phyloP scores from a whole-genome alignment of 2,329 filamentous ascomycete species.

The Dactylella cylindrospora region DNA sequence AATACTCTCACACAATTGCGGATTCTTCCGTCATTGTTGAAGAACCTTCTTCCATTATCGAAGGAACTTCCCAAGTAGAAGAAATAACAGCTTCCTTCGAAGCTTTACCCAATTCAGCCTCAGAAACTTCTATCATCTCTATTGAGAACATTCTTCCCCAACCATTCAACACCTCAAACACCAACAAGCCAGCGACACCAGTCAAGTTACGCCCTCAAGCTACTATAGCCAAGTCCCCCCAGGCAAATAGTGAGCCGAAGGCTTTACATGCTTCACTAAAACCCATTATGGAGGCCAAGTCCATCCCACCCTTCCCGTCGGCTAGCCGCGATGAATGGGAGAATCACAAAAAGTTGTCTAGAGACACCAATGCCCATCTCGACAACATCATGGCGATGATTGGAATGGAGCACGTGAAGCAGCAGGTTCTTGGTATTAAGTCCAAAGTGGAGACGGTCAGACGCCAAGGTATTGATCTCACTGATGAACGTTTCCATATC shows the following conservation, averaged over 20 bases:
- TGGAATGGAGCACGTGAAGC: conserved; percentile 70
- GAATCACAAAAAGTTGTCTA: conserved; percentile 59
- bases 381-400: conserved; percentile 70
- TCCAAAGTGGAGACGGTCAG: conserved; percentile 62
- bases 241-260: too few species aligned
- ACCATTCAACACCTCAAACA: too few species aligned
- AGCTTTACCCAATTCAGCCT: too few species aligned
- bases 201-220: too few species aligned
- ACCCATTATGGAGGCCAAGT: background rate
- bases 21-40: conserved; percentile 7
- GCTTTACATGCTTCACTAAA: too few species aligned
- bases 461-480: conserved; percentile 61
- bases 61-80: background rate
- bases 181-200: too few species aligned
- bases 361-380: conserved; percentile 58
- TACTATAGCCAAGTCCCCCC: too few species aligned
- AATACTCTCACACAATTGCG: background rate
- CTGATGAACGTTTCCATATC: conserved; percentile 63
- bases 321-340: conserved; percentile 61
- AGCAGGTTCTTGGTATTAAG: conserved; percentile 65
- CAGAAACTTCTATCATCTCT: too few species aligned
- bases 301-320: conserved; percentile 13
- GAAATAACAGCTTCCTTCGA: background rate
- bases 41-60: conserved; percentile 8
- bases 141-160: too few species aligned